Evolutionary conservation across 176 grass and related monocot species (phyloP), one percentile per base, ranked within the genome.

Genomic region (Cocos nucifera): DNA sequence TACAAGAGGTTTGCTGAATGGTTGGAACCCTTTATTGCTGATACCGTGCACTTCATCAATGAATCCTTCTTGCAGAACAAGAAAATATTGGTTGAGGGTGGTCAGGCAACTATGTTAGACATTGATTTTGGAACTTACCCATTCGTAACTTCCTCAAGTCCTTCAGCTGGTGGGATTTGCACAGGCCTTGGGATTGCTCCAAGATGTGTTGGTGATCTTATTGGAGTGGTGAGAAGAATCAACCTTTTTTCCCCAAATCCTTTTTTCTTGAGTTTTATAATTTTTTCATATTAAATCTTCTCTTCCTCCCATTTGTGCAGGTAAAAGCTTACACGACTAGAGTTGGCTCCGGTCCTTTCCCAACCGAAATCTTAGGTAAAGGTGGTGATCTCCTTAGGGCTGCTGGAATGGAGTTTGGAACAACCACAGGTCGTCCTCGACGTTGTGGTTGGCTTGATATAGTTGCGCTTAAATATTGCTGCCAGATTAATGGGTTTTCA

Each of bases 51-150:
- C 52, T 84, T 85, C 64, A 73, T 97, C 44, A 91, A 91, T 21
- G 65, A 91, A 25, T 84, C 83, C 2, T 83, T 97, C 58, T 76
- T 65, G 65, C 81, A 97, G 50, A 85, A 85, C n/a, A 97, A 88
- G 84, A 97, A 91, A 72, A 72, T 97, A 63, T 83, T 97, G 63
- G 87, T 97, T 53, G 92, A 91, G 88, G 87, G 92, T 63, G 87
- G 92, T 63, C 87, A 97, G 69, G 92, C 92, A 62, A 97, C 92
- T 19, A 91, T 97, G 92, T 70, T 97, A 74, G 92, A 97, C 60
- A 82, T 97, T 78, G 92, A 97, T 78, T 97, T 97, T 48, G 92
- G 92, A 16, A 97, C 87, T 44, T 97, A 97, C 60, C 92, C 87
- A 1, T 97, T 88, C 66, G 92, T 97, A 26, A 97, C 92, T 15